Evolutionary conservation across 257 asterid species (phyloP), one percentile per base, ranked within the genome.

Genomic region (Solanum pinnatisectum): DNA sequence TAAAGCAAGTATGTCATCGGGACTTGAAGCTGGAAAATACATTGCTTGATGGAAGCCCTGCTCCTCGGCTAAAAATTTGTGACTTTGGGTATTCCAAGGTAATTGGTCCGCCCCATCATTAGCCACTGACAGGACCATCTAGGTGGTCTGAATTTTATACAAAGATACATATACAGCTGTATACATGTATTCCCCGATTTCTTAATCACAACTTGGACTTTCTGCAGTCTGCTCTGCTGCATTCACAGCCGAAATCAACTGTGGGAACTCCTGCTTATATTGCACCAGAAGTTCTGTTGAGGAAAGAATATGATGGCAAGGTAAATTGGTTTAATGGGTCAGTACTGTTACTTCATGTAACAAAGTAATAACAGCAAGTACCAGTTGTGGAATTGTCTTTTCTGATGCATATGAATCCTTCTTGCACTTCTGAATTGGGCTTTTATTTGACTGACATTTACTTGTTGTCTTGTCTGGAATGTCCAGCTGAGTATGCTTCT

Each of bases 31-130:
- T 96, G 87, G 98, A 96, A 86, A 96, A 96, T 91, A 94, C 98
- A 23, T 91, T 96, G 93, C 89, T 96, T 89, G 98, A 95, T 87
- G 98, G 98, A 77, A 96, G 98, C 89, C 95, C 95, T 20, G 98
- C 98, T 84, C 98, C 98, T 78, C 92, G 98, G 87, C 67, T 96
- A 91, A 96, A 96, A 91, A 96, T 96, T 82, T 96, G 98, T 86
- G 98, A 96, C 90, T 96, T 96, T 95, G 98, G 98, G 67, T 96
- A 96, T 90, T 96, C 98, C 70, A 96, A 96, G 98, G 98, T 96
- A 92, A 46, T 40, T 30, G 46, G 52, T 84, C 46, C 23, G 13
- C 59, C 39, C 32, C 32, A 52, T 35, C 60, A 40, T 56, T 56
- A 56, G 65, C 65, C 65, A 18, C n/a, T 56, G 65, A 56, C 65